Conservation (phyloP, 2,329 filamentous ascomycete genomes). For the Fusarium tanahbumbuense region DNA sequence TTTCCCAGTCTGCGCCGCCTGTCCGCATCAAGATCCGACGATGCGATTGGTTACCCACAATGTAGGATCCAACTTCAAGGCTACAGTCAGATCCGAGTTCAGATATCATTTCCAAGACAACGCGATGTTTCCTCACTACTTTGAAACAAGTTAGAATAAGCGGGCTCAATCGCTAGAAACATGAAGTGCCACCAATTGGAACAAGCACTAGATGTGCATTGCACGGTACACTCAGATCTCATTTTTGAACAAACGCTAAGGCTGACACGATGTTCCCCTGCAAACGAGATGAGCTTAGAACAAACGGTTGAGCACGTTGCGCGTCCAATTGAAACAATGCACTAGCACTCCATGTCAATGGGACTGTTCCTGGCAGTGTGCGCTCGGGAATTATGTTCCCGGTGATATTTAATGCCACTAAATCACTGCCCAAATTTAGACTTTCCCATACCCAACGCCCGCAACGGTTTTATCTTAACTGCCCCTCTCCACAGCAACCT, state of each 20-base stretch:
- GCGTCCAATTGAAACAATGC: background rate
- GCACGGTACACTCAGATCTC: background rate
- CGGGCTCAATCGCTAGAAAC: background rate
- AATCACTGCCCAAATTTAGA: background rate
- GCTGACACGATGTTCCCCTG: background rate
- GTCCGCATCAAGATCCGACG: background rate
- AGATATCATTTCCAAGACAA: background rate
- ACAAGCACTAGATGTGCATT: background rate
- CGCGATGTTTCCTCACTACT: background rate
- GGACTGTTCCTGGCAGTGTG: background rate
- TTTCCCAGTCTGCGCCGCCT: background rate
- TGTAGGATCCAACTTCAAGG: background rate
- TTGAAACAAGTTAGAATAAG: background rate
- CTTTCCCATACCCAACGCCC: background rate
- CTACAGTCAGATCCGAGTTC: background rate
- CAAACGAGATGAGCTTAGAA: background rate
- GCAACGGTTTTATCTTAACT: background rate
- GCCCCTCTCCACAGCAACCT: background rate
- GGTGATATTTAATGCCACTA: background rate
- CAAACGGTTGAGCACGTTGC: background rate
- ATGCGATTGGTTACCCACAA: background rate
- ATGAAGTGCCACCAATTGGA: background rate
- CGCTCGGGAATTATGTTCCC: background rate
- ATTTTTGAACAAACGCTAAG: background rate
- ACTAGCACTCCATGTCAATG: too few relatives aligned